Conservation (phyloP, 495 filamentous ascomycete species). For the Penicillium desertorum region DNA sequence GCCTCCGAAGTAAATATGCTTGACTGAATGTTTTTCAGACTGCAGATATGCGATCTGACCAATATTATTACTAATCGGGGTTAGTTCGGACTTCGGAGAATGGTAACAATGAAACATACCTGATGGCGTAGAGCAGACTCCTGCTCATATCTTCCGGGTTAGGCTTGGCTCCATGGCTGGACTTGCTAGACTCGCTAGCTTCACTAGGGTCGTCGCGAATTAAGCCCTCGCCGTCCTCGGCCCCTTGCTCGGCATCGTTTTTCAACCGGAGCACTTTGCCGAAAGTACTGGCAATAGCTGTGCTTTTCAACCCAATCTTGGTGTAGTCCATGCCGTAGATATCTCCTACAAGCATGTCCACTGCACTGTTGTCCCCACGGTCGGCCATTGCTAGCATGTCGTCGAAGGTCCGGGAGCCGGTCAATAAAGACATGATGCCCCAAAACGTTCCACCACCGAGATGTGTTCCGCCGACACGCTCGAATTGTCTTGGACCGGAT, state of each 20-base stretch:
- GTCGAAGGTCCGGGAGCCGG: constrained; percentile 86
- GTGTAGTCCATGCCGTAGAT: constrained; percentile 95
- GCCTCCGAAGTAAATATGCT: constrained; percentile 95
- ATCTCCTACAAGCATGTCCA: constrained; percentile 97
- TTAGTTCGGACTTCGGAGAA: constrained; percentile 18
- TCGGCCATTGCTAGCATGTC: constrained; percentile 97
- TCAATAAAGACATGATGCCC: constrained; percentile 88
- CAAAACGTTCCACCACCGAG: constrained; percentile 94
- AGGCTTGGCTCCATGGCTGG: constrained; percentile 45
- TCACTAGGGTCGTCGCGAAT: constrained; percentile 49
- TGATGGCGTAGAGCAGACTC: constrained; percentile 79
- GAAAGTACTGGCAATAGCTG: constrained; percentile 91
- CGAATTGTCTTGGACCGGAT: constrained; percentile 76
- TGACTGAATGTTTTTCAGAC: constrained; percentile 84
- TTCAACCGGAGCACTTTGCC: constrained; percentile 94
- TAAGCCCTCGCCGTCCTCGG: constrained; percentile 71
- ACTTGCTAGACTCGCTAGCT: constrained; percentile 22
- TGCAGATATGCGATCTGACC: constrained; percentile 96
- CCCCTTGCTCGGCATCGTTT: constrained; percentile 66
- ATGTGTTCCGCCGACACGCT: constrained; percentile 91
- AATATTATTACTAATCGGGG: constrained; percentile 79
- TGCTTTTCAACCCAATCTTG: constrained; percentile 92
- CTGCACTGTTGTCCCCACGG: constrained; percentile 82
- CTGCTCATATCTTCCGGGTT: constrained; percentile 64
- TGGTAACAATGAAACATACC: constrained; percentile 39